Base-by-base conservation (phyloP, 2,329 filamentous ascomycete genomes). In the Diplodia corticola region DNA sequence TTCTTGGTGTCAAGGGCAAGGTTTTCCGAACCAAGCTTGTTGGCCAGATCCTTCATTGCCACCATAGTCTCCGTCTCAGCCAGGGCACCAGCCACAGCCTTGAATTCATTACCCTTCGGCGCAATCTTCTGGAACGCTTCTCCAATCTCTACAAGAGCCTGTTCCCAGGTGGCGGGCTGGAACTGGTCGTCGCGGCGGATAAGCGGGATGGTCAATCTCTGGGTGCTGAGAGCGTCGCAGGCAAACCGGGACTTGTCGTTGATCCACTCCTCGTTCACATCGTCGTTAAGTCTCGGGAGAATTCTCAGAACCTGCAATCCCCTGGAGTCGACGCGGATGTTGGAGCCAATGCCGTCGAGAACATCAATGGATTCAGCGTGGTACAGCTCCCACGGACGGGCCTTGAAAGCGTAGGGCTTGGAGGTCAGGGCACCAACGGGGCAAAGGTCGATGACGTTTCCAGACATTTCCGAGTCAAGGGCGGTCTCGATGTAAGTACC, bases 181-280 rank as follows among this genome's bases (percentile, higher is more conserved):
- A 99, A 98, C 78, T 94, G 92, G 75, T 93, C 91, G 67, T 96
- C 91, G 67, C 90, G 89, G 72, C 93, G 91, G 73, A 97, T 89
- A 69, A 99, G 82, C 49, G 95, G 95, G 71, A 94, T 95, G 40
- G 95, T 98, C 66, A 99, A 84, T 76, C 95, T 88, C 81, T 99
- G 95, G 54, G 94, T 98, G 86, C 93, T 96, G 71, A 99, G 85
- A 59, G 95, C 95, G 78, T 99, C 95, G 78, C 93, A 96, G 49
- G 95, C 94, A 78, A 98, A 99, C 70, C 95, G 89, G 48, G 92
- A 89, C 86, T 98, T 99, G 84, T 99, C 95, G 80, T 98, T 95
- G 79, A 99, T 98, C 95, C 95, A 99, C 80, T 99, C 95, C 83
- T 99, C 95, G 79, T 99, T 99, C 73, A 99, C 88, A 74, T 98